phyloP scores from a whole-genome alignment of 2,329 filamentous ascomycete species.

The Hortaea werneckii region DNA sequence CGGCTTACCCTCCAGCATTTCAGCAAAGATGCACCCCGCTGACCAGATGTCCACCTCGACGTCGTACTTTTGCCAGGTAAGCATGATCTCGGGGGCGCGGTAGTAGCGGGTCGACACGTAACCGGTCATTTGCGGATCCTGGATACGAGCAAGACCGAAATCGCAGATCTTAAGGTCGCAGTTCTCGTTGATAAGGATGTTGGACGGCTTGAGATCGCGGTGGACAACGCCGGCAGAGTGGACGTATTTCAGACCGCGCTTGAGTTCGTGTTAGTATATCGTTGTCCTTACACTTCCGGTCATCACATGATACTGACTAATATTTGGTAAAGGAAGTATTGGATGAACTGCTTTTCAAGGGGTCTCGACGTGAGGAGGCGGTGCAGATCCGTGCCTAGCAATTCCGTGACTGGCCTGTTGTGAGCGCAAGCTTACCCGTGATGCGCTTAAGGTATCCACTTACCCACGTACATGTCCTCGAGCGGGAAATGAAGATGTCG shows the following conservation, averaged over 20 bases:
- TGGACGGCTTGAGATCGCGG: conserved; percentile 94
- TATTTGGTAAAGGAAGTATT: conserved; percentile 99
- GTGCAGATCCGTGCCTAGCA: conserved; percentile 93
- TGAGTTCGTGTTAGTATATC: conserved; percentile 1
- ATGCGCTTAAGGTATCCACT: conserved; percentile 17
- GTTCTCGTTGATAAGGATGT: conserved; percentile 99
- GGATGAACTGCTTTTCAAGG: conserved; percentile 98
- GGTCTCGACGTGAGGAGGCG: conserved; percentile 88
- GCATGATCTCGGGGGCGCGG: conserved; percentile 97
- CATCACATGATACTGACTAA: conserved; percentile 54
- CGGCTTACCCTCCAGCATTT: conserved; percentile 98
- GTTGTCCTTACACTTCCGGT: neutral
- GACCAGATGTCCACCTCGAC: conserved; percentile 99
- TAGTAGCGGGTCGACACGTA: conserved; percentile 99
- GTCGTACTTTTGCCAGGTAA: conserved; percentile 99
- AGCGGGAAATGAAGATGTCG: conserved; percentile 99
- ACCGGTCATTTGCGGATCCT: conserved; percentile 98
- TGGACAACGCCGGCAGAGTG: conserved; percentile 97
- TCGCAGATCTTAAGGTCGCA: conserved; percentile 99
- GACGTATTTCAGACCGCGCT: conserved; percentile 98
- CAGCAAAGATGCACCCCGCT: conserved; percentile 95
- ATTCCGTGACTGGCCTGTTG: conserved; percentile 96
- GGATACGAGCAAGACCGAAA: conserved; percentile 92
- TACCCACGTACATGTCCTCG: conserved; percentile 73
- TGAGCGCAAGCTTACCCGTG: conserved; percentile 16